Percentiles rank a stretch among this genome's conserved stretches.
phyloP scores from a whole-genome alignment of 139 green algal genomes.

The Chlorella sp. region DNA sequence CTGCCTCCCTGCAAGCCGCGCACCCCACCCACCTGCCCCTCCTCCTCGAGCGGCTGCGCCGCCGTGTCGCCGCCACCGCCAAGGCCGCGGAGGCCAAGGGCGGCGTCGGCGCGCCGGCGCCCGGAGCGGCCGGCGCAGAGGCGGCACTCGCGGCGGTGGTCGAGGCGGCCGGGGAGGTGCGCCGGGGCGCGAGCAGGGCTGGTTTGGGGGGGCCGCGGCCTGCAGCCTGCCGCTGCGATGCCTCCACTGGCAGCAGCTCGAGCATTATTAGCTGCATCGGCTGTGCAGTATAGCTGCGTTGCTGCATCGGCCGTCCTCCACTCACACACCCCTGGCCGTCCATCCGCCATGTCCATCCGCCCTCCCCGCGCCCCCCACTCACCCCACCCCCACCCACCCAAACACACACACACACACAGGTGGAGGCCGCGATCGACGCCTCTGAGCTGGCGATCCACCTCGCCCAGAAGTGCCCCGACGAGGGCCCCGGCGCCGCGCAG shows the following conservation, averaged over 20 bases:
- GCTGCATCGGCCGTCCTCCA: no score
- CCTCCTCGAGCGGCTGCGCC: conserved; percentile 65
- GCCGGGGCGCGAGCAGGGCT: no score
- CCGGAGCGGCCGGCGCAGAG: conserved; percentile 15
- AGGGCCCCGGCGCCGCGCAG: conserved; percentile 44
- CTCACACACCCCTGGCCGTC: no score
- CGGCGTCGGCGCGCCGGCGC: conserved; percentile 10
- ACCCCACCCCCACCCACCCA: not conserved
- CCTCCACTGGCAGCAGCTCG: no score
- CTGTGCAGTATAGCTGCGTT: no score
- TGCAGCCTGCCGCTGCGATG: no score
- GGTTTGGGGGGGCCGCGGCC: no score
- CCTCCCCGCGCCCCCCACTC: not conserved
- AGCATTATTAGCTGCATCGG: no score
- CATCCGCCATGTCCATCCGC: not conserved
- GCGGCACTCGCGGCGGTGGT: not conserved
- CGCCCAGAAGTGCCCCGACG: conserved; percentile 60
- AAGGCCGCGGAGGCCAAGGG: conserved; percentile 4
- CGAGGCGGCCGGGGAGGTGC: not conserved
- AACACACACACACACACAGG: not conserved
- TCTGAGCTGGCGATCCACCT: conserved; percentile 52
- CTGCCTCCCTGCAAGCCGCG: conserved; percentile 44
- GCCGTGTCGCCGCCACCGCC: no score
- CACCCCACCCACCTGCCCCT: conserved; percentile 70
- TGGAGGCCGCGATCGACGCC: conserved; percentile 63